Evolutionary conservation across 768 basidiomycete genomes (phyloP), one percentile per base, ranked within the genome.

Genomic region (Pleurotus giganteus): DNA sequence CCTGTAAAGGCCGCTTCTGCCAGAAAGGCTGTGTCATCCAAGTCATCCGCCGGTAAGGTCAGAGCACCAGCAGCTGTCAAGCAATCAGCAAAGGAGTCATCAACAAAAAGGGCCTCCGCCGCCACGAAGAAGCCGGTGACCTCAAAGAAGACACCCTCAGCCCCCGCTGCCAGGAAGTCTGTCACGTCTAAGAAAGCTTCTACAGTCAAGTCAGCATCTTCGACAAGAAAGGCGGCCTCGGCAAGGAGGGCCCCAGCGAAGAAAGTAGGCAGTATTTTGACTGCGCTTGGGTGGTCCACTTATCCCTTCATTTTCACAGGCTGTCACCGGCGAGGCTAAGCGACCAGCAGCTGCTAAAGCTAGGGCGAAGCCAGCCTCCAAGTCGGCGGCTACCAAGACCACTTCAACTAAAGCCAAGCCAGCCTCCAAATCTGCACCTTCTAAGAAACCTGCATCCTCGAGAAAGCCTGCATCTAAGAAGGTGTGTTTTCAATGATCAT

Each of bases 181-280:
- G 54, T 64, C 4, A 26, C 61, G 47, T 47, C 61, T n/a, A 71
- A 67, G 61, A 68, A 66, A 49, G 32, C 61, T 2, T 21, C 61
- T 9, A 41, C 55, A 2, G 26, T 17, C 29, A 51, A 51, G 34
- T 34, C 49, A 32, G 15, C 6, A 7, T 13, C 49, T 15, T 31
- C 26, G 26, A 24, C 62, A 11, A 69, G 65, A 62, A 73, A 72
- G 32, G 54, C 60, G 6, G 56, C 71, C 2, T 55, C 76, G 21
- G 68, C 73, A 34, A 79, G 74, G 68, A 77, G 77, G 54, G 80
- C 76, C 42, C 47, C 72, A 2, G 78, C 75, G 6, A 88, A 88
- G 79, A 88, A 86, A 79, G 86, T 84, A 41, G 32, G 60, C 57
- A 0, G 19, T 15, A 28, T 36, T 28, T 15, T 23, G 44, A 23